These are phyloP conservation scores for Fusarium sp. DNA, from an alignment of 2,329 filamentous ascomycete species.

Conservation along the genomic window DNA sequence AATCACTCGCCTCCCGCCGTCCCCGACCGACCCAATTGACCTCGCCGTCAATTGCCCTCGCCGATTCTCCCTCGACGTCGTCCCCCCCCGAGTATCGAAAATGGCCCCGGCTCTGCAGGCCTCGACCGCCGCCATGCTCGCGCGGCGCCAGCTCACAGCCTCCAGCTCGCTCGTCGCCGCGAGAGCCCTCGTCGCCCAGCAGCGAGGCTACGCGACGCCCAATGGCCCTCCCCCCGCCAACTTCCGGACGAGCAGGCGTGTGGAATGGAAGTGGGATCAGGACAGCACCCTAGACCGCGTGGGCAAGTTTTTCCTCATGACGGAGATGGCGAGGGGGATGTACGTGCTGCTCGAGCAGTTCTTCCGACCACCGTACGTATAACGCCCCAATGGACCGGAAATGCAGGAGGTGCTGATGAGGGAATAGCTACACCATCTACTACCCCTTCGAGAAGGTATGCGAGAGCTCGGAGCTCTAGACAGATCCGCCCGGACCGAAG, in stretches of 20 bases:
- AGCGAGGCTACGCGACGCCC: conserved; percentile 75
- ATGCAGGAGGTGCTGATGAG: conserved; percentile 30
- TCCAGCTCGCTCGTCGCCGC: conserved; percentile 43
- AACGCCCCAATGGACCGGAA: not conserved
- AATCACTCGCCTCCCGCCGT: conserved; percentile 49
- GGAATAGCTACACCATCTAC: conserved; percentile 90
- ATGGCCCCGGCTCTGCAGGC: conserved; percentile 55
- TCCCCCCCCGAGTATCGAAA: conserved; percentile 29
- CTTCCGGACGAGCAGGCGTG: conserved; percentile 83
- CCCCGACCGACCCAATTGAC: conserved; percentile 47
- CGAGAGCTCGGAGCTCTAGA: conserved; percentile 6
- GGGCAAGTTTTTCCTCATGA: conserved; percentile 94
- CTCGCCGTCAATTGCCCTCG: conserved; percentile 48
- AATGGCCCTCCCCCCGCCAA: conserved; percentile 83
- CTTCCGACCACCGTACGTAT: conserved; percentile 94
- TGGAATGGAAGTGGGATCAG: conserved; percentile 84
- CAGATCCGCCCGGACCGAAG: conserved; percentile 7
- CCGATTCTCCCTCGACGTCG: conserved; percentile 33
- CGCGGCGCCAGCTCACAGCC: conserved; percentile 54
- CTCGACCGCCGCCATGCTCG: conserved; percentile 54
- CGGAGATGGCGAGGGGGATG: conserved; percentile 98
- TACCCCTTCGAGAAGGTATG: conserved; percentile 96
- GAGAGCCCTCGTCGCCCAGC: conserved; percentile 47
- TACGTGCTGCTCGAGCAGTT: conserved; percentile 98
- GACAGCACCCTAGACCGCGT: conserved; percentile 86